Base-by-base conservation (phyloP, 192 early-diverging fungal species). In the Podila minutissima region DNA sequence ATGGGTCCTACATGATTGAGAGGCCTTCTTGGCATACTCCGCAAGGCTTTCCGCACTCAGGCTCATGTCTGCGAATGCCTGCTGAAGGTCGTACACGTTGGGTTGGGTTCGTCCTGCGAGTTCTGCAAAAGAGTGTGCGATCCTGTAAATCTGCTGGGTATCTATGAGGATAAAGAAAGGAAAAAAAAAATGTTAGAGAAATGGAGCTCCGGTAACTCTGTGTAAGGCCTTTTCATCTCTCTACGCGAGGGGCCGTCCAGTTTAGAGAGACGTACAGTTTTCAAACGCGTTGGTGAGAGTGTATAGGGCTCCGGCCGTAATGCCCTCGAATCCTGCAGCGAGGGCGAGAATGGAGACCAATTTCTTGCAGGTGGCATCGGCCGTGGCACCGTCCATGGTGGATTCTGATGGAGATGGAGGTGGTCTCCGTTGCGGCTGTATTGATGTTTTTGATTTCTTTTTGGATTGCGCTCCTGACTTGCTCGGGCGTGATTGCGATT, bases 121-220 rank as follows among this genome's bases (percentile, higher is more conserved):
- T 64, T 88, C 87, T 66, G 88, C 81, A 78, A 81, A 87, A 2
- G 84, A 67, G 58, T 88, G 87, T 33, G 87, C 64, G 31, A 83
- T 69, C 5, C 72, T 69, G 38, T 86, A 78, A 64, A 88, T 64
- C 59, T 78, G 83, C 59, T 88, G 85, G 59, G 85, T 74, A 78
- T 88, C 87, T 88, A 62, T 6, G 24, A 48, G 8, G 17, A 46
- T 19, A 60, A 51, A 37, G 5, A 67, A 37, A 41, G 20, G 20
- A 11, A 12, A 41, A 5, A 11, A 29, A 6, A 17, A 11, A 28
- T 41, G 41, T 41, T 24, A 41, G 60, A 46, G 38, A 41, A 9
- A 1, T 41, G 38, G 12, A 3, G 33, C 33, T 33, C 48, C 13
- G 7, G 5, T 51, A 26, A 35, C 24, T 20, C 67, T 24, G 57